phyloP scores from a whole-genome alignment of 345 rosid genomes.

The Rhodomyrtus tomentosa region DNA sequence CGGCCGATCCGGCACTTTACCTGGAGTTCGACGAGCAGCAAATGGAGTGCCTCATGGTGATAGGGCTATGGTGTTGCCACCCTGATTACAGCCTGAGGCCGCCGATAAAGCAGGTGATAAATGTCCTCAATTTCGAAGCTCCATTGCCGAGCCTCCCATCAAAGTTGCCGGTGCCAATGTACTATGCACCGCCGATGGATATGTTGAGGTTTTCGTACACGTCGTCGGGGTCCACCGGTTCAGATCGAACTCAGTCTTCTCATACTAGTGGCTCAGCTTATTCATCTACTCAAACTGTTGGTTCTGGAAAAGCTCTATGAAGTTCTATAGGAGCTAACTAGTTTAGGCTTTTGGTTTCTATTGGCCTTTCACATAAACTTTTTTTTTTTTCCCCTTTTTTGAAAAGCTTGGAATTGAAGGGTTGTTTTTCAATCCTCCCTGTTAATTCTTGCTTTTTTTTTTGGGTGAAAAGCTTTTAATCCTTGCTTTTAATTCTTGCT shows the following conservation, averaged over 20 bases:
- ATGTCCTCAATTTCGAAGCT: conserved; percentile 29
- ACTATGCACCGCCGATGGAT: conserved; percentile 23
- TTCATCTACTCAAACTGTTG: conserved; percentile 4
- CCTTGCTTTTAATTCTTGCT: not conserved
- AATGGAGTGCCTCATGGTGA: conserved; percentile 26
- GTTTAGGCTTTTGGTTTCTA: not conserved
- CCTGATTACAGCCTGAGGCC: conserved; percentile 33
- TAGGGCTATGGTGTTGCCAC: conserved; percentile 45
- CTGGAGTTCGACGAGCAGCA: conserved; percentile 17
- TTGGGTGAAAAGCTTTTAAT: no score
- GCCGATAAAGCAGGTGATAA: conserved; percentile 32
- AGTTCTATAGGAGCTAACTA: not conserved
- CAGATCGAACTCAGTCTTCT: conserved; percentile 11
- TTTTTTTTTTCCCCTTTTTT: not conserved
- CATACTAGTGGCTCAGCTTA: conserved; percentile 3
- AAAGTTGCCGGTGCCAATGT: conserved; percentile 37
- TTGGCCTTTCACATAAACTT: not conserved
- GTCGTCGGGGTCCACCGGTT: conserved; percentile 3
- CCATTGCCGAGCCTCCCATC: conserved; percentile 35
- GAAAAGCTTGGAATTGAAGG: not conserved
- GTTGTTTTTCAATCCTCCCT: not conserved
- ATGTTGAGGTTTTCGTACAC: conserved; percentile 6
- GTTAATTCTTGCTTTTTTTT: not conserved
- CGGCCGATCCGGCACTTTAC: conserved; percentile 11
- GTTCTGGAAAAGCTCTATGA: conserved; percentile 8